Base-by-base conservation (phyloP, 164 flowering plant species). In the Brasenia schreberi region DNA sequence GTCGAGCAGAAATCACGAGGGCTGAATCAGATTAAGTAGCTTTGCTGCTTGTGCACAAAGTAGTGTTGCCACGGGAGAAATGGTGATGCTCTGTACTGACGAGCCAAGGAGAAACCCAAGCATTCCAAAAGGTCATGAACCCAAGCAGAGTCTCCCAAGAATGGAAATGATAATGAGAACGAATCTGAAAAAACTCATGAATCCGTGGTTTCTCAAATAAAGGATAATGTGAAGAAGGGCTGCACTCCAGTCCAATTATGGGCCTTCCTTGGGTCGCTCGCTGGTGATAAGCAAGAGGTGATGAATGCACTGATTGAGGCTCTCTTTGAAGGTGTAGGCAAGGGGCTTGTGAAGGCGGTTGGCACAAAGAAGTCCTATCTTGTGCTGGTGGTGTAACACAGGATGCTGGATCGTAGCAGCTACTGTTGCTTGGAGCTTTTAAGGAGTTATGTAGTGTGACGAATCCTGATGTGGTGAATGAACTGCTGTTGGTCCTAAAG, bases 41-140 rank as follows among this genome's bases (percentile, higher is more conserved):
- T n/a, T n/a, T n/a, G n/a, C n/a, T n/a, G n/a, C n/a, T n/a, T n/a
- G n/a, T n/a, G n/a, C n/a, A n/a, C n/a, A n/a, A n/a, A n/a, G n/a
- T n/a, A 88, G 84, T 78, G 76, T 87, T 58, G 92, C 63, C 0
- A 88, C 96, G 2, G 87, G 88, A 59, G 87, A 80, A 39, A 86
- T 86, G 94, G 90, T 86, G 11, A 84, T 88, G 82, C 82, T 88
- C 0, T 61, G 84, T 14, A 77, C 94, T 5, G 61, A 65, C 3
- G 89, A 83, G 67, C 44, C 18, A 7, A 72, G 11, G 77, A 80
- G 72, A 79, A 76, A 68, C 64, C 77, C 19, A 70, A 67, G 45
- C 43, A 65, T 19, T 27, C 56, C 0, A 67, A 66, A 49, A 69
- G 66, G 14, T 42, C 19, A 0, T 68, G 6, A 14, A 59, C 42